Conservation (phyloP, 768 basidiomycete species). For the Podaxis pistillaris region DNA sequence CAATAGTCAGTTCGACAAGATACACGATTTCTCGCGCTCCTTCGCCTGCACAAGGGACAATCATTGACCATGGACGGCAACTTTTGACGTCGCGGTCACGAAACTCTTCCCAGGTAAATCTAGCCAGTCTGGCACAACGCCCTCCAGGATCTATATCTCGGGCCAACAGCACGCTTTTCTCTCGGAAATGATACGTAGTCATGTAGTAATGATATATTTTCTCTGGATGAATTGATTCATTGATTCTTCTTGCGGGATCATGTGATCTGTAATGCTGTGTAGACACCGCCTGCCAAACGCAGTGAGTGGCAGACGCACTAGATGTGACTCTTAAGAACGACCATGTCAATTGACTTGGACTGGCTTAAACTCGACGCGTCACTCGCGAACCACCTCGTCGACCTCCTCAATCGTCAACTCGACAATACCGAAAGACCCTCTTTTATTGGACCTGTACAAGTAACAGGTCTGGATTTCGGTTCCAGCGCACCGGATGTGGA, state of each 20-base stretch:
- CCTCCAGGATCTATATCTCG: constrained; percentile 17
- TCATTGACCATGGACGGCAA: constrained; percentile 34
- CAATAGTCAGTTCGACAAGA: constrained; percentile 36
- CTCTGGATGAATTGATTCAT: not conserved
- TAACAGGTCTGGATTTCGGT: constrained; percentile 88
- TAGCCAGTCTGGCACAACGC: constrained; percentile 53
- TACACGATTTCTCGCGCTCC: constrained; percentile 43
- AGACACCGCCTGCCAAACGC: too few relatives aligned
- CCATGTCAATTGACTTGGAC: constrained; percentile 94
- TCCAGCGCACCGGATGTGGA: constrained; percentile 80
- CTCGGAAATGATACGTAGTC: not conserved
- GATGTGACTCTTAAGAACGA: constrained; percentile 11
- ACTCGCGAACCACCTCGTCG: constrained; percentile 66
- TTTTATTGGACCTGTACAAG: constrained; percentile 90
- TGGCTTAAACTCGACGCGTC: constrained; percentile 81
- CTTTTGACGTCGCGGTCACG: constrained; percentile 58
- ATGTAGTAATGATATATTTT: not conserved
- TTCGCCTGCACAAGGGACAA: constrained; percentile 43
- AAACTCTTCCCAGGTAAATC: constrained; percentile 64
- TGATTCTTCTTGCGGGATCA: not conserved
- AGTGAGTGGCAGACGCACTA: too few relatives aligned
- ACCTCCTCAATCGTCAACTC: constrained; percentile 79
- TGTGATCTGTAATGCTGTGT: not conserved
- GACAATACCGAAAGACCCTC: constrained; percentile 73
- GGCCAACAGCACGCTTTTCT: not conserved